Conservation (phyloP, 176 grass and related monocot species). For the Oryza coarctata region DNA sequence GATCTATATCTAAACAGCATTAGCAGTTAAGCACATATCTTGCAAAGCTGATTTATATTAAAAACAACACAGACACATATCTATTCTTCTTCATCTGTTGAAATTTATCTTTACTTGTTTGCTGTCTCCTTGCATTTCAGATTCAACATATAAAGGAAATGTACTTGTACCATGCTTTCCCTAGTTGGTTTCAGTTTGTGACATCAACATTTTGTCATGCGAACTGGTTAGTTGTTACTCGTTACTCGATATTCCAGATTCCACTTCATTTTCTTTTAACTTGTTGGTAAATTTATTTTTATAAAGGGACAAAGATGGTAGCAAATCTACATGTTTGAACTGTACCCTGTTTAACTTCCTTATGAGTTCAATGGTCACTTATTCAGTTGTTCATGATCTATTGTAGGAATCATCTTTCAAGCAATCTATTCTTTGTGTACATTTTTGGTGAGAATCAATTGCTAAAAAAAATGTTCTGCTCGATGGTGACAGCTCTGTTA, state of each 20-base stretch:
- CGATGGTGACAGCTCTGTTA: slow-evolving; percentile 32
- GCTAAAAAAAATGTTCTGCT: slow-evolving; percentile 25
- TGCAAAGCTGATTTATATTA: not conserved
- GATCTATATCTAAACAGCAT: not conserved
- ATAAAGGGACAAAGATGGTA: not conserved
- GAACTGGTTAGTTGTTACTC: slow-evolving; percentile 66
- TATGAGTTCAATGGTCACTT: slow-evolving; percentile 26
- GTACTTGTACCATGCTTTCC: slow-evolving; percentile 79
- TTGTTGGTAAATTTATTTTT: slow-evolving; percentile 9
- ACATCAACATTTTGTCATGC: slow-evolving; percentile 97
- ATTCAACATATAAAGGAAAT: slow-evolving; percentile 60
- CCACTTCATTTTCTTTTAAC: slow-evolving; percentile 4
- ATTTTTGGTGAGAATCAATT: slow-evolving; percentile 94
- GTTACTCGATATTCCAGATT: slow-evolving; percentile 6
- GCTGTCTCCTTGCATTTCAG: slow-evolving; percentile 50
- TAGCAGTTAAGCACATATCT: not conserved
- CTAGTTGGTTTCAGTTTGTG: slow-evolving; percentile 90
- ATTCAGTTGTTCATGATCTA: slow-evolving; percentile 3
- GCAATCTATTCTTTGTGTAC: slow-evolving; percentile 98
- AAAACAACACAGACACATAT: not conserved
- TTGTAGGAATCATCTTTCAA: slow-evolving; percentile 97
- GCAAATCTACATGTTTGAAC: not conserved
- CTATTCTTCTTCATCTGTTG: not conserved
- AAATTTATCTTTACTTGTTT: slow-evolving; percentile 6
- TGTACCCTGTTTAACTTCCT: slow-evolving; percentile 19